Evolutionary conservation across 495 filamentous ascomycete genomes (phyloP), one percentile per base, ranked within the genome.

Genomic region (Alectoria sarmentosa): DNA sequence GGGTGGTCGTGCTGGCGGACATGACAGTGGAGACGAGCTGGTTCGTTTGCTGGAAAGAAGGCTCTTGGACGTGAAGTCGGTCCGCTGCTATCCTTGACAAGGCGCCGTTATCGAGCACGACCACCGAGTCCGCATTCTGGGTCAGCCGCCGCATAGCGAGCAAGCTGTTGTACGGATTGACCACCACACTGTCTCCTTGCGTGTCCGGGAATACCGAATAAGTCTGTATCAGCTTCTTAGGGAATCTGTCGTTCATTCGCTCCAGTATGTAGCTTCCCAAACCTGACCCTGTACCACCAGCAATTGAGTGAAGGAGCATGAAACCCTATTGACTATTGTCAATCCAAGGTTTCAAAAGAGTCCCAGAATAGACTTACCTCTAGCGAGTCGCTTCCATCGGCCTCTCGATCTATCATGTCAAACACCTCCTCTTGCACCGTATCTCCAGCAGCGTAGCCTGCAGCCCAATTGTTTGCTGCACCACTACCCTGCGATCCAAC

Each of bases 341-440:
- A 44, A 48, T 23, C 55, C 9, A 6, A n/a, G 57, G 21, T 41
- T 39, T 44, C 38, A 61, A 48, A 5, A 5, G n/a, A 34, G 30
- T n/a, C 28, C 44, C 56, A 32, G 21, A 23, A 46, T 56, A 34
- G 46, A 46, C 69, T 38, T 75, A 91, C 89, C 80, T 98, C 94
- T 30, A 98, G 79, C 42, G 92, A 96, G 73, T 98, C 94, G 77
- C 92, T 97, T 28, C 94, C 94, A 75, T 98, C 94, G 23, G 94
- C 94, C 75, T 98, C 94, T 63, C 94, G 88, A 75, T 98, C 95
- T 69, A 98, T 97, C 92, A 98, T 98, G 74, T 98, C 94, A 80
- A 98, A 90, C 62, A 98, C 90, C 74, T 98, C 94, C 72, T 98
- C 94, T 67, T 96, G 90, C 26, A 98, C 91, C 37, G 79, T 79